These are phyloP conservation scores for Colletotrichum shisoi DNA, from an alignment of 2,329 filamentous ascomycete genomes.

Conservation along the genomic window DNA sequence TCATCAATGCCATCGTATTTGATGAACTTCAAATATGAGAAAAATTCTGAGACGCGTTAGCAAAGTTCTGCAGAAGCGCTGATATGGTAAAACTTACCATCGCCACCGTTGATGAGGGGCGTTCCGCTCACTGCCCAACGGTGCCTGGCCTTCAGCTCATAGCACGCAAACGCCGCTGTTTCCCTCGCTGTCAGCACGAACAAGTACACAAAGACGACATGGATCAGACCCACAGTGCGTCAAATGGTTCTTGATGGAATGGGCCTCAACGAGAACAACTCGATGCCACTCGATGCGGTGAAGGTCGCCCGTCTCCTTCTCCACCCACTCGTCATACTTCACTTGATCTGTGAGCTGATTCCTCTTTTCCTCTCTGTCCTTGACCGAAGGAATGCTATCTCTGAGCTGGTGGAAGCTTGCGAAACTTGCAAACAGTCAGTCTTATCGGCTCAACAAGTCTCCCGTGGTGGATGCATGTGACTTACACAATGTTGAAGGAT, in stretches of 20 bases:
- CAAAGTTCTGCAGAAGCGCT: neutral
- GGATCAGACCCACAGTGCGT: neutral
- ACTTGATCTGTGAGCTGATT: neutral
- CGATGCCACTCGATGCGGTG: constrained; percentile 6
- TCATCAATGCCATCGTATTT: constrained; percentile 32
- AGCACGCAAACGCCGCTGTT: constrained; percentile 41
- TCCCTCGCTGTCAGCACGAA: neutral
- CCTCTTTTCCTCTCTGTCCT: neutral
- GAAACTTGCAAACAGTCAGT: constrained; percentile 38
- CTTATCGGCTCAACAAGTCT: too few species aligned
- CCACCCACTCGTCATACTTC: neutral
- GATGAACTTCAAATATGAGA: constrained; percentile 49
- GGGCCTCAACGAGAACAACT: constrained; percentile 23
- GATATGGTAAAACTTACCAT: constrained; percentile 42
- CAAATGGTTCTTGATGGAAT: constrained; percentile 5
- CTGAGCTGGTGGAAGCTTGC: constrained; percentile 45
- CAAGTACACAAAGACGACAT: constrained; percentile 33
- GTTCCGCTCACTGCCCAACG: constrained; percentile 52
- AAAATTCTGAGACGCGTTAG: constrained; percentile 44
- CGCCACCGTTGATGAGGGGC: constrained; percentile 47
- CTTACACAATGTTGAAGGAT: constrained; percentile 30
- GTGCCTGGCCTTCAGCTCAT: constrained; percentile 44
- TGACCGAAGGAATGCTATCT: constrained; percentile 34
- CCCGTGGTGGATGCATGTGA: neutral
- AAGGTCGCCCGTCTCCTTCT: neutral